A percentile compares a stretch with the other conserved stretches of the same genome.
phyloP scores from a whole-genome alignment of 139 green algal genomes.

The Chlamydomonas asymmetrica region DNA sequence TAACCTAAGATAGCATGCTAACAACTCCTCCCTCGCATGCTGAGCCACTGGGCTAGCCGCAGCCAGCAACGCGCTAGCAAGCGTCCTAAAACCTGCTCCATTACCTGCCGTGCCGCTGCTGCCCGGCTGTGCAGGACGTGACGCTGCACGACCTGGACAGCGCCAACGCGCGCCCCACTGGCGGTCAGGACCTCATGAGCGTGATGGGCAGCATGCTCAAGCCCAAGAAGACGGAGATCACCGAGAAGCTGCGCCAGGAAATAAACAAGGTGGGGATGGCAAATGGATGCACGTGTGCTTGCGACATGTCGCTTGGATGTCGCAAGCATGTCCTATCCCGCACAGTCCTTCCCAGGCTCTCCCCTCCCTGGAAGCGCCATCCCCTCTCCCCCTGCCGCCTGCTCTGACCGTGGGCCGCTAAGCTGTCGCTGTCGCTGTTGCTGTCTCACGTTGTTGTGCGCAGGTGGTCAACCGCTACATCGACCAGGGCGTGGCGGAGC shows the following conservation, averaged over 20 bases:
- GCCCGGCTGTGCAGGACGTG: no score
- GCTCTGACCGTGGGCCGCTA: no score
- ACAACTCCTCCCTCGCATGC: no score
- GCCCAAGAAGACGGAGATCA: slow-evolving; percentile 99
- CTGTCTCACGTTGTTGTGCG: no score
- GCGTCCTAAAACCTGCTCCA: no score
- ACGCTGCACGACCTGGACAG: slow-evolving; percentile 97
- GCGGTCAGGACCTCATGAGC: slow-evolving; percentile 90
- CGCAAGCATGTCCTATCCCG: background rate
- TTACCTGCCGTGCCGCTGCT: no score
- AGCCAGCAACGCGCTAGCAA: no score
- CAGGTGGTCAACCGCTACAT: slow-evolving; percentile 52
- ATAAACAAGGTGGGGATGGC: slow-evolving; percentile 96
- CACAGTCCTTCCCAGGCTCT: background rate
- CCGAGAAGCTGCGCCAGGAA: slow-evolving; percentile 96
- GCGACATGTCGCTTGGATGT: no score
- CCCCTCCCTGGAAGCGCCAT: background rate
- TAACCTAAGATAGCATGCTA: no score
- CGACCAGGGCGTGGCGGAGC: slow-evolving; percentile 56
- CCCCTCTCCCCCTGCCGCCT: background rate
- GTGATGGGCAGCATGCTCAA: slow-evolving; percentile 96
- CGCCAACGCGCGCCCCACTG: slow-evolving; percentile 86
- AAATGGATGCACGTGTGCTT: no score
- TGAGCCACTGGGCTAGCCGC: no score
- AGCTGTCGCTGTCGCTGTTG: no score